phyloP scores from a whole-genome alignment of 768 basidiomycete genomes.

The Mycena belliarum region DNA sequence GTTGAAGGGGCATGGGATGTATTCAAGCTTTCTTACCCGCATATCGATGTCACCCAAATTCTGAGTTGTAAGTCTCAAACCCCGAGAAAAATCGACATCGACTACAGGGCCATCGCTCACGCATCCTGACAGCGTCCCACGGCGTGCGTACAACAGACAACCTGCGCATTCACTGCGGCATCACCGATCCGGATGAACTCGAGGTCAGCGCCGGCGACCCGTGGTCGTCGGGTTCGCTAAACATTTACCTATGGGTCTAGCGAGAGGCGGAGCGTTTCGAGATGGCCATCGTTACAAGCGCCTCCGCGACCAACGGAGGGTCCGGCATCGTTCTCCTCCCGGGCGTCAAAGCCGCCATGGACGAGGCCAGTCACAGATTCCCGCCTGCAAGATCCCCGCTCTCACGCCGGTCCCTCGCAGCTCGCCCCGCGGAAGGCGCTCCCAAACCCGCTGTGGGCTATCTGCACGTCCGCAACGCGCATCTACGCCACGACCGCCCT shows the following conservation, averaged over 20 bases:
- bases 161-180: slow-evolving; percentile 67
- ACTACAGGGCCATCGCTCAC: not conserved
- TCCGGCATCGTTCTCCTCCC: slow-evolving; percentile 71
- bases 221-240: slow-evolving; percentile 2
- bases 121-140: slow-evolving; percentile 56
- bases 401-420: slow-evolving; percentile 24
- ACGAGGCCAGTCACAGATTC: slow-evolving; percentile 51
- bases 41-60: slow-evolving; percentile 59
- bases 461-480: slow-evolving; percentile 85
- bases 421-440: slow-evolving; percentile 36
- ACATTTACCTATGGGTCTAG: slow-evolving; percentile 34
- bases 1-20: slow-evolving; percentile 81
- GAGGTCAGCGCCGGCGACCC: slow-evolving; percentile 47
- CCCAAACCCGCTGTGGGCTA: slow-evolving; percentile 76
- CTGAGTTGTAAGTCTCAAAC: slow-evolving; percentile 54
- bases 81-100: not conserved
- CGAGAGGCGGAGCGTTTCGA: slow-evolving; percentile 79
- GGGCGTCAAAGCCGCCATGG: slow-evolving; percentile 63
- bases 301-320: slow-evolving; percentile 52
- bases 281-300: slow-evolving; percentile 67
- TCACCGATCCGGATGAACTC: slow-evolving; percentile 67
- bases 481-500: slow-evolving; percentile 76
- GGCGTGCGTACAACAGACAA: slow-evolving; percentile 86
- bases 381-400: not conserved
- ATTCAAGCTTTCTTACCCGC: slow-evolving; percentile 72